Percentiles rank a stretch among this genome's conserved stretches.
Conservation (phyloP, 1,284 basidiomycete species). For the Ceraceosorus bombacis region DNA sequence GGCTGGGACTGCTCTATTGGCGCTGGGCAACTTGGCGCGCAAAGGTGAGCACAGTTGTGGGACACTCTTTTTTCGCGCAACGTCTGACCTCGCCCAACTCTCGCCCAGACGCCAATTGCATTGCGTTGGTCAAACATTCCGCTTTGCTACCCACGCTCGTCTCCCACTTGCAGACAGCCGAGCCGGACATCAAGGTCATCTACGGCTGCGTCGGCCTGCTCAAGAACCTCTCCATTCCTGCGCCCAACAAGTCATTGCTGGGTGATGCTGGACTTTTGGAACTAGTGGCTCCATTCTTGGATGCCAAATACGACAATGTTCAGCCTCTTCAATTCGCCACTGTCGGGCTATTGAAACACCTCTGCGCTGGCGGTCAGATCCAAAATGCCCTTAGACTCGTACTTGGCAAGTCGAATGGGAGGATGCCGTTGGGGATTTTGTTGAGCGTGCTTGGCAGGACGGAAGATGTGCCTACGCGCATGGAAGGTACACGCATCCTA, state of each 20-base stretch:
- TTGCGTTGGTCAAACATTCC: slow-evolving; percentile 29
- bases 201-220: slow-evolving; percentile 33
- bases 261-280: slow-evolving; percentile 11
- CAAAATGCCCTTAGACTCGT: slow-evolving; percentile 57
- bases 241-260: slow-evolving; percentile 29
- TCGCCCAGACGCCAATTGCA: slow-evolving; percentile 25
- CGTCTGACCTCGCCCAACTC: background rate
- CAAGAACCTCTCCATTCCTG: slow-evolving; percentile 39
- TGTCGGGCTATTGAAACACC: slow-evolving; percentile 78
- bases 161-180: slow-evolving; percentile 17
- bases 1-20: slow-evolving; percentile 69
- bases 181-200: slow-evolving; percentile 30
- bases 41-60: slow-evolving; percentile 14
- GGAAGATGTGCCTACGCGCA: slow-evolving; percentile 71
- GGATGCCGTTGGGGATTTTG: slow-evolving; percentile 58
- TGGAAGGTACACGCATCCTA: slow-evolving; percentile 79
- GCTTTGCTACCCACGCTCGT: slow-evolving; percentile 27
- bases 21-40: slow-evolving; percentile 71
- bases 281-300: slow-evolving; percentile 19
- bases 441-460: slow-evolving; percentile 68
- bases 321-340: slow-evolving; percentile 72
- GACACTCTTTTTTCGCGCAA: background rate
- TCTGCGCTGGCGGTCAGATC: slow-evolving; percentile 59
- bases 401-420: slow-evolving; percentile 8
- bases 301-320: slow-evolving; percentile 27